Evolutionary conservation across 2,329 filamentous ascomycete species (phyloP), one percentile per base, ranked within the genome.

Genomic region (Curvularia hawaiiensis): DNA sequence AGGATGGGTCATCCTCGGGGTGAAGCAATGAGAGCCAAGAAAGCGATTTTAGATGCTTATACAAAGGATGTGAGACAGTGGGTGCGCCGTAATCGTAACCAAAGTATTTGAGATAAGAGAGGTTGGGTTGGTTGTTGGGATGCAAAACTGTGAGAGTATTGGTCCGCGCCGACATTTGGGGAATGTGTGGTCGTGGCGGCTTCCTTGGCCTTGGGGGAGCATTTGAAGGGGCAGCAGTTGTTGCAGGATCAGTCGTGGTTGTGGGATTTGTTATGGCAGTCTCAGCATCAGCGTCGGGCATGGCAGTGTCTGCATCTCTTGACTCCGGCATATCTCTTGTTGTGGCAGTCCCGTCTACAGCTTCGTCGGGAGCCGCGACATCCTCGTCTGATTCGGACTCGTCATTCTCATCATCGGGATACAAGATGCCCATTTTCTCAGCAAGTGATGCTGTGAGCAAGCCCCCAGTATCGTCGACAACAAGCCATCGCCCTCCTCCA

Each of bases 21-120:
- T 90, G 84, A 16, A 97, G 79, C 5, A 99, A 85, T 77, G 98
- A 94, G 2, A 99, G 85, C 93, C 94, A 99, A 28, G 91, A 94
- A 30, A 98, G 81, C 5, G 89, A 86, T 68, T 94, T 89, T 50
- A 99, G 85, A 72, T 95, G 89, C 16, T 85, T 88, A 75, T 89
- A 85, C 11, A 99, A 85, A 0, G 95, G 94, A 72, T 98, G 95
- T 0, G 79, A 75, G 24, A 86, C 81, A 14, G 84, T 52, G 68
- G 82, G 84, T 63, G 83, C 84, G 43, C 88, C 84, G 64, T 84
- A 80, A 77, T 96, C 92, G 78, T 88, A 98, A 75, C 87, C 87
- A 78, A 96, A 98, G 81, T 97, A 96, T 73, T 91, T 91, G 20
- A 99, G 84, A 48, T 95, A 84, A 18, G 88, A 88, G 57, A 98